Percentiles rank a stretch among this genome's conserved stretches.
These are phyloP conservation scores for Lasiodiplodia sp. DNA, from an alignment of 2,329 filamentous ascomycete species.

Conservation along the genomic window DNA sequence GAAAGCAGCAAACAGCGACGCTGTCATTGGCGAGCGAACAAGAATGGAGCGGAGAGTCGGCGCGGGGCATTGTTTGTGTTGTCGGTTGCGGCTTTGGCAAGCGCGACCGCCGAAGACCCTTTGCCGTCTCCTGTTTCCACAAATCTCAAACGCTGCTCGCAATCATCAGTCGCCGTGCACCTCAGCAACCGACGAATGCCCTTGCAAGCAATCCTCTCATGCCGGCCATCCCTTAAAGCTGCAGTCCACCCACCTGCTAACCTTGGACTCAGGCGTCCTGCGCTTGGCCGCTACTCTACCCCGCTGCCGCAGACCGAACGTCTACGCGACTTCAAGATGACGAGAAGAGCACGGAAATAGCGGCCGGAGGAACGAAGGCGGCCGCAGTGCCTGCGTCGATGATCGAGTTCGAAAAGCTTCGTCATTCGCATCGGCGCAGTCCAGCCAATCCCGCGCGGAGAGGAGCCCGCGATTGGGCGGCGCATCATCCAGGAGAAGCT, in stretches of 20 bases:
- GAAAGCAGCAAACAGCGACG: not conserved
- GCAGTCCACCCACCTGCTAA: not conserved
- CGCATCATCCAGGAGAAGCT: slow-evolving; percentile 2
- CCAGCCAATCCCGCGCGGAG: not conserved
- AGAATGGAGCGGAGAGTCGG: no score
- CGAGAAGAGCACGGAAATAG: not conserved
- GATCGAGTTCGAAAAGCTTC: slow-evolving; percentile 14
- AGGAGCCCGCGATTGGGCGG: not conserved
- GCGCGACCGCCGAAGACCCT: not conserved
- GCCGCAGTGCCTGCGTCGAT: not conserved
- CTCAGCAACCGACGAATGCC: not conserved
- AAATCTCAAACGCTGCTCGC: slow-evolving; percentile 14
- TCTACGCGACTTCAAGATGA: not conserved
- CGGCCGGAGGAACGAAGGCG: not conserved
- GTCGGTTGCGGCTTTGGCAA: not conserved
- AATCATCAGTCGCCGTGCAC: slow-evolving; percentile 2
- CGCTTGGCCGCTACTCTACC: not conserved
- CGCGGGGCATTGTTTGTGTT: not conserved
- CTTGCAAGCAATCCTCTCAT: not conserved
- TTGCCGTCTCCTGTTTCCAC: slow-evolving; percentile 1
- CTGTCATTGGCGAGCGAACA: not conserved
- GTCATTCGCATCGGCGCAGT: not conserved
- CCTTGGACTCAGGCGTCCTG: slow-evolving; percentile 1
- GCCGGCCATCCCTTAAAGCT: not conserved
- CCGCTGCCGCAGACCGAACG: not conserved